Percentiles rank a stretch among this genome's conserved stretches.
Evolutionary conservation across 169 alveolate species (phyloP).

Genomic region (Neospora caninum): DNA sequence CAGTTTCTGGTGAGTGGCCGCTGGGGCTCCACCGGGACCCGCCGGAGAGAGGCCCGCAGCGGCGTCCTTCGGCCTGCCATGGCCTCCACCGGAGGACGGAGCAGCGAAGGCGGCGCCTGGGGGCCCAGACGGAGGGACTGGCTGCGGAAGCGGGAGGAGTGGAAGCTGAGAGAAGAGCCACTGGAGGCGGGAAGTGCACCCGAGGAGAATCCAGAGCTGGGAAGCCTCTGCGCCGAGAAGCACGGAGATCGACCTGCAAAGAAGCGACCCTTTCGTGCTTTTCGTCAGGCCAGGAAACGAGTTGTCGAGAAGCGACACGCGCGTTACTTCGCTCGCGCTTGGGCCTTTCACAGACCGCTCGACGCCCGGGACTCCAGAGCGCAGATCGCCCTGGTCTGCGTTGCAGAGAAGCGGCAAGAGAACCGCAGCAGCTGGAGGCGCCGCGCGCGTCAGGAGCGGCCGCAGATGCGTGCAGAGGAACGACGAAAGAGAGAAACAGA

Average conservation of each 20-base stretch:
- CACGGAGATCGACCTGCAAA: neutral
- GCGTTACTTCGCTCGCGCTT: no score
- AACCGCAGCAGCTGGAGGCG: conserved; percentile 60
- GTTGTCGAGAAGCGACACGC: neutral
- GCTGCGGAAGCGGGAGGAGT: conserved; percentile 66
- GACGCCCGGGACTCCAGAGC: neutral
- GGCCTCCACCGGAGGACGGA: neutral
- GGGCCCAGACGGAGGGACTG: conserved; percentile 27
- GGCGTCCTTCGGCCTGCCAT: neutral
- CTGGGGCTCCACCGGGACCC: neutral
- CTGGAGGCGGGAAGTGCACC: conserved; percentile 61
- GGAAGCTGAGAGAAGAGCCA: conserved; percentile 59
- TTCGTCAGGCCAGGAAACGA: neutral
- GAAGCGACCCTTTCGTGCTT: neutral
- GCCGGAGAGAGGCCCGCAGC: neutral
- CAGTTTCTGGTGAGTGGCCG: neutral
- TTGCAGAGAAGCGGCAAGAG: conserved; percentile 59
- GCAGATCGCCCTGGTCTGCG: neutral
- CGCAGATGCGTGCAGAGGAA: conserved; percentile 60
- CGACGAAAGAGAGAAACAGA: conserved; percentile 11
- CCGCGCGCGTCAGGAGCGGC: conserved; percentile 58
- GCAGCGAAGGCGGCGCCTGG: neutral
- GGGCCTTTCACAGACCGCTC: neutral
- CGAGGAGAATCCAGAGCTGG: conserved; percentile 50
- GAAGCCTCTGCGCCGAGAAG: conserved; percentile 32